Evolutionary conservation across 2,329 filamentous ascomycete genomes (phyloP), one percentile per base, ranked within the genome.

Genomic region (Aspergillus tubingensis): DNA sequence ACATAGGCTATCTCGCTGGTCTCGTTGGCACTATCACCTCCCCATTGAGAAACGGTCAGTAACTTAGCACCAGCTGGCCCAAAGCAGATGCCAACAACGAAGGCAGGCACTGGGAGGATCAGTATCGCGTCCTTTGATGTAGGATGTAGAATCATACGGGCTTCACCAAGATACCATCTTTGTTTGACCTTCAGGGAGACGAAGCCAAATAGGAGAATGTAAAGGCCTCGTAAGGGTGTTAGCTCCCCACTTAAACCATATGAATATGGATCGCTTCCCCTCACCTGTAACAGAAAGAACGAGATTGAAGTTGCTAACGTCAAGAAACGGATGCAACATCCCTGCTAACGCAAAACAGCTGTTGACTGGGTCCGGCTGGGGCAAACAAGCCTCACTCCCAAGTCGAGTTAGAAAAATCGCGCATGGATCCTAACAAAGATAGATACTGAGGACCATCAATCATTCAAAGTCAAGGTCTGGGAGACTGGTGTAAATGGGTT

Each of bases 11-110:
- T 76, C 6, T 73, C 74, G 30, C 74, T 74, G 25, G 68, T 66
- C 52, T 78, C 74, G 8, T 68, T 73, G 19, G 70, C 59, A 3
- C 66, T 69, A 7, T 67, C 72, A 10, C 70, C 70, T 11, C 72
- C 74, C 77, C 78, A 80, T 59, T 72, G 65, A 30, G 72, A 67
- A n/a, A 74, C 66, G 44, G 83, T 77, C 4, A 88, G 67, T 55
- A 87, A 82, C 41, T 79, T 85, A 1, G 83, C 81, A 4, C 81
- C 78, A 17, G 85, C 70, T 0, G 85, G 85, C 0, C 86, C 85
- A 3, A 88, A 75, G 0, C 80, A 67, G 52, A 85, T 79, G 2
- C 85, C 86, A 27, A 85, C 63, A 8, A 83, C 17, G 21, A 87
- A 78, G 1, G 85, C 83, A 2, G 84, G 84, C 17, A 87, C 83